Evolutionary conservation across 2,329 filamentous ascomycete genomes (phyloP), one percentile per base, ranked within the genome.

Genomic region (Emericellopsis cladophorae): DNA sequence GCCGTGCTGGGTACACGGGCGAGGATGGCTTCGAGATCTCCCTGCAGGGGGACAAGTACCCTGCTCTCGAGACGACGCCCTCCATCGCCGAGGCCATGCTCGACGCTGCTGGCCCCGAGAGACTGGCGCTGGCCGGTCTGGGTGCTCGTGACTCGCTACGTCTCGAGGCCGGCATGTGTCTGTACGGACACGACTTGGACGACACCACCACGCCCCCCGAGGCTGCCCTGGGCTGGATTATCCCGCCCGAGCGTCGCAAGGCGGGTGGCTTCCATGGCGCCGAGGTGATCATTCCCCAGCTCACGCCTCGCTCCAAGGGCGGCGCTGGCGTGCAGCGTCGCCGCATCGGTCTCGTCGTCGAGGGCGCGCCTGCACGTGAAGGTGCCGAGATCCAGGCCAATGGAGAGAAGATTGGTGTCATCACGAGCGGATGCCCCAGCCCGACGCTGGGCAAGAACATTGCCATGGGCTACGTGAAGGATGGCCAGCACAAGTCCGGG

Each of bases 21-120:
- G 92, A 98, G 67, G 92, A 98, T 60, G 92, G 92, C 34, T 98
- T 98, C 63, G 92, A 98, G 66, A 86, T 98, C 54, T 92, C 85
- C 33, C 84, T 95, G 52, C 59, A 62, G 44, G 59, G 58, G 48
- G 54, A 57, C 49, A 77, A 54, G 29, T 57, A 59, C 44, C 54
- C 58, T 5, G 59, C 59, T 9, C 47, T 52, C 38, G 59, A 64
- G 50, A 60, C 56, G 16, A 61, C 60, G 9, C 47, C 82, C 1
- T 72, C 76, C 0, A 70, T 71, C 21, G 81, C 84, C 5, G 72
- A 88, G 57, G 67, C 77, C 21, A 70, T 95, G 21, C 73, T 95
- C 37, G 59, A 70, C 33, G 66, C 74, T 26, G 80, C 80, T 22
- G 76, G 79, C 10, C 62, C 69, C 4, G 69, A 72, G 46, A 64